Evolutionary conservation across 2,329 filamentous ascomycete genomes (phyloP).

Genomic region (Pseudogymnoascus sp.): DNA sequence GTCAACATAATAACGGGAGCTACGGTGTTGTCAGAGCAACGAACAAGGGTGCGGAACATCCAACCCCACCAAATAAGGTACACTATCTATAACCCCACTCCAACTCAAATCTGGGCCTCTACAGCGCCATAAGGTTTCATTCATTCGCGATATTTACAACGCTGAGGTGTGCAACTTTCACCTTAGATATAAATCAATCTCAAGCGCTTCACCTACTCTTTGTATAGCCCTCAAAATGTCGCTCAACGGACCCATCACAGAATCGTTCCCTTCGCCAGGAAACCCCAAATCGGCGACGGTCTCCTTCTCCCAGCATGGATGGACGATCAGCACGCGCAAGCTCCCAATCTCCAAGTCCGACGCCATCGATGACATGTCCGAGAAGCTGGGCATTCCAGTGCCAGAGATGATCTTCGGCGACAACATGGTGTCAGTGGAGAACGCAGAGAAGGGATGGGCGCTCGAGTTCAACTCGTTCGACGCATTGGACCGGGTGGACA

Average conservation of each 20-base stretch:
- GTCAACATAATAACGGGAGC: conserved; percentile 7
- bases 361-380: conserved; percentile 79
- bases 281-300: conserved; percentile 46
- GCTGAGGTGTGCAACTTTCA: not conserved
- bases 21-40: conserved; percentile 7
- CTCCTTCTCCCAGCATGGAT: conserved; percentile 52
- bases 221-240: conserved; percentile 18
- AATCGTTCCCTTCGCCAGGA: conserved; percentile 46
- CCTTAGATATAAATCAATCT: not conserved
- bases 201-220: not conserved
- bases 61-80: conserved; percentile 5
- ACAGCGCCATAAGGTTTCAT: not conserved
- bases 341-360: conserved; percentile 88
- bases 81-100: conserved; percentile 1
- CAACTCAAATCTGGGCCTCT: conserved; percentile 3
- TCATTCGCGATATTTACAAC: not conserved
- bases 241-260: conserved; percentile 31
- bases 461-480: conserved; percentile 78
- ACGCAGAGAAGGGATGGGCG: conserved; percentile 66
- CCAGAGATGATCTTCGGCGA: conserved; percentile 99
- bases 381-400: conserved; percentile 71
- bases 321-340: conserved; percentile 75
- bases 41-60: not conserved
- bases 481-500: conserved; percentile 85
- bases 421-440: conserved; percentile 70